These are phyloP conservation scores for Starmerella cellae DNA, from an alignment of 805 yeast species.

Conservation along the genomic window DNA sequence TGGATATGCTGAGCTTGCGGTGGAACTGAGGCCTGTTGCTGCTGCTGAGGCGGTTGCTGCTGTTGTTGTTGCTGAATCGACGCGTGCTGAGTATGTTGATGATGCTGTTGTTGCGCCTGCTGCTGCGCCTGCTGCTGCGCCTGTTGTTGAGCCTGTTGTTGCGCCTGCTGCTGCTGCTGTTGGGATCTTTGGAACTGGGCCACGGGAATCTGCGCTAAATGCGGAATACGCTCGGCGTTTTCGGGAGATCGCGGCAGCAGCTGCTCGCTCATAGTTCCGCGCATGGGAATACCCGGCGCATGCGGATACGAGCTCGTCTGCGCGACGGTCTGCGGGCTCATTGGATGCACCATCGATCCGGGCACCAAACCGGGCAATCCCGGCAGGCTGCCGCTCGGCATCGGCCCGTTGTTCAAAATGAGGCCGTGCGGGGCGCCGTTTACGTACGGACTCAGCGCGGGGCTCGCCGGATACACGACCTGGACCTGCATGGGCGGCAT, in stretches of 20 bases:
- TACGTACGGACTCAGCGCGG: constrained; percentile 16
- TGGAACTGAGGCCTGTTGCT: background rate
- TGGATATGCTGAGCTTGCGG: background rate
- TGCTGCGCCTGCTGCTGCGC: background rate
- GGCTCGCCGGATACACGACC: constrained; percentile 17
- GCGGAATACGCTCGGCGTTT: constrained; percentile 22
- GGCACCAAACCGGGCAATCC: background rate
- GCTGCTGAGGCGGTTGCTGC: too few species aligned
- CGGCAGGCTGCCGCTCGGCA: constrained; percentile 1
- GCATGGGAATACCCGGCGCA: constrained; percentile 8
- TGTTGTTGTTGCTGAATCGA: background rate
- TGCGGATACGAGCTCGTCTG: constrained; percentile 8
- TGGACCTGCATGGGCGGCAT: constrained; percentile 8
- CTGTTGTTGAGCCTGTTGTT: background rate
- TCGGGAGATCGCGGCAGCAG: constrained; percentile 22
- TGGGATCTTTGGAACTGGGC: constrained; percentile 14
- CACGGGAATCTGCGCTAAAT: constrained; percentile 19
- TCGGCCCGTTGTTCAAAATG: background rate
- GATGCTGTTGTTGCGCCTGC: background rate
- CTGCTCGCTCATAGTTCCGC: constrained; percentile 24
- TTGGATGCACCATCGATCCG: constrained; percentile 11
- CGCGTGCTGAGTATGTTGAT: background rate
- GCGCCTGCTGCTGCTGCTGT: constrained; percentile 2
- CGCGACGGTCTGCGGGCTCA: constrained; percentile 14
- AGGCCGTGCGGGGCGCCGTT: constrained; percentile 1